A percentile compares a stretch with the other conserved stretches of the same genome.
These are phyloP conservation scores for Trichoderma sp. DNA, from an alignment of 2,329 filamentous ascomycete species.

Conservation along the genomic window DNA sequence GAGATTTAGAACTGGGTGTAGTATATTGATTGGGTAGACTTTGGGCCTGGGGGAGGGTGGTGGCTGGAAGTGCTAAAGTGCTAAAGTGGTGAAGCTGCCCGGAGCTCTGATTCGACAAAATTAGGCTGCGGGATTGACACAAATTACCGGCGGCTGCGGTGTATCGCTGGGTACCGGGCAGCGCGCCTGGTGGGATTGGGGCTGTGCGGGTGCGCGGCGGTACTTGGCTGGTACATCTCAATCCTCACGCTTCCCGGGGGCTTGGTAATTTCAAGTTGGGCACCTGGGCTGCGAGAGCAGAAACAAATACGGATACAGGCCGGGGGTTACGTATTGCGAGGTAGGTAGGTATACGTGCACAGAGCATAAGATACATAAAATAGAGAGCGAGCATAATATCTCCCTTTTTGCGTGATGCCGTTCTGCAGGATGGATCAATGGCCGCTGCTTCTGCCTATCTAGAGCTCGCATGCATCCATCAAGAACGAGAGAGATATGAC, in stretches of 20 bases:
- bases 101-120: slow-evolving; percentile 27
- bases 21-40: slow-evolving; percentile 23
- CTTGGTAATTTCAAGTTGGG: slow-evolving; percentile 16
- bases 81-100: slow-evolving; percentile 16
- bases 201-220: background rate
- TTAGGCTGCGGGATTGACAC: slow-evolving; percentile 22
- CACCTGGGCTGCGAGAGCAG: slow-evolving; percentile 1
- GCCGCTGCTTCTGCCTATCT: background rate
- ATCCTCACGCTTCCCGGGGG: background rate
- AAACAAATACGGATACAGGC: background rate
- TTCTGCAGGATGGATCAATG: background rate
- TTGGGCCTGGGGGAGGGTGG: slow-evolving; percentile 20
- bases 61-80: slow-evolving; percentile 20
- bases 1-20: slow-evolving; percentile 16
- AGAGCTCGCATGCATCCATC: background rate
- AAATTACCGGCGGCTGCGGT: slow-evolving; percentile 22
- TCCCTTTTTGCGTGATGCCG: background rate
- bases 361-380: background rate
- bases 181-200: background rate
- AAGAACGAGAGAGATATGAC: background rate
- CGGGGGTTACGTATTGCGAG: background rate
- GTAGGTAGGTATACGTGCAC: background rate
- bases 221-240: background rate
- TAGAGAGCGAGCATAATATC: background rate
- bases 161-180: slow-evolving; percentile 13